Evolutionary conservation across 169 alveolate species (phyloP), one percentile per base, ranked within the genome.

Genomic region (Cryptosporidium xiaoi): DNA sequence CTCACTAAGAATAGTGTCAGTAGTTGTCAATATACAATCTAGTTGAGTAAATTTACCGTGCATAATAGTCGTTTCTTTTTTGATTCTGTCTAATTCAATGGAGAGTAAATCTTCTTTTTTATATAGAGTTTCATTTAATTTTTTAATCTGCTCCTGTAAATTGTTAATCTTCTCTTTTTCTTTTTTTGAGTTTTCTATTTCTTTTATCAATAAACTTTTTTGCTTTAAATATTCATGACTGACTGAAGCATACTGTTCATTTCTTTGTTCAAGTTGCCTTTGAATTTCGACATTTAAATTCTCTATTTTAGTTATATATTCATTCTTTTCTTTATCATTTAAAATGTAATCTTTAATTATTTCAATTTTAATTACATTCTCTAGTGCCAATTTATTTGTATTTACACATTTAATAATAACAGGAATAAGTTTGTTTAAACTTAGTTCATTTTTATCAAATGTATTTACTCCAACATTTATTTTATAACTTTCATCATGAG

Each of bases 211-310:
- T n/a, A 69, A 53, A 27, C 55, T 15, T 69, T 69, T 69, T 69
- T 69, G 83, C 31, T n/a, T 51, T 3, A 69, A 53, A 69, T 51
- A 66, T 16, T 69, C 83, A 55, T 33, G 66, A 55, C 55, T 69
- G 0, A 55, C 31, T 3, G 65, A 50, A 8, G 65, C 55, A 53
- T 20, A 69, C 13, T 69, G 67, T 20, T 69, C 66, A 53, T 69
- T 69, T 53, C 55, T 69, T 18, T 27, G 4, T 29, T 69, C 83
- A 1, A 69, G 34, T 24, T 34, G 67, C 53, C 24, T 69, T 4
- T 69, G 66, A 34, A 69, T 51, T 20, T 69, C 66, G 7, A 69
- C 27, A 10, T 69, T 69, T 69, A 69, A n/a, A 55, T 69, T 51
- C 6, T 69, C 83, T 16, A 69, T 36, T 51, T 51, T 56, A 51